Conservation (phyloP, 2,329 filamentous ascomycete genomes). For the Tolypocladium tundrense region DNA sequence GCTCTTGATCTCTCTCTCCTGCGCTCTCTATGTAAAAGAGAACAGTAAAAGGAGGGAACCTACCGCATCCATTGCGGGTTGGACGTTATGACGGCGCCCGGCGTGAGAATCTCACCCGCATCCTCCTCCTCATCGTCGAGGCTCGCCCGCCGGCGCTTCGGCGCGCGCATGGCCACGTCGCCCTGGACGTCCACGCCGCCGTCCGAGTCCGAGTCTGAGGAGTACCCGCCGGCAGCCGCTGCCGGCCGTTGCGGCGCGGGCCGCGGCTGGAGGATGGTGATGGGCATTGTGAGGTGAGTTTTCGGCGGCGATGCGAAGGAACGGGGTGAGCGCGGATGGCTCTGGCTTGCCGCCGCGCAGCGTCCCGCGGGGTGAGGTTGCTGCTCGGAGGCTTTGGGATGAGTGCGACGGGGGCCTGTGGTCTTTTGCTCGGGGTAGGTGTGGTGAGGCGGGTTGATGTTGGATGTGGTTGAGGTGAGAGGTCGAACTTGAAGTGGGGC, state of each 20-base stretch:
- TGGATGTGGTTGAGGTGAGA: slow-evolving; percentile 1
- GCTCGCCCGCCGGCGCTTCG: slow-evolving; percentile 26
- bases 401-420: background rate
- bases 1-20: background rate
- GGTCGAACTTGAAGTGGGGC: slow-evolving; percentile 18
- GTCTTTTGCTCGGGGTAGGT: background rate
- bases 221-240: slow-evolving; percentile 7
- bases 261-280: slow-evolving; percentile 35
- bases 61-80: slow-evolving; percentile 96
- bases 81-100: slow-evolving; percentile 77
- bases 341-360: background rate
- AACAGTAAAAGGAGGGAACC: slow-evolving; percentile 7
- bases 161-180: slow-evolving; percentile 33
- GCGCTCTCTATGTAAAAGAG: background rate
- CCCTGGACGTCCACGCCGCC: slow-evolving; percentile 35
- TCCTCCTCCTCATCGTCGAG: slow-evolving; percentile 11
- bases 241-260: slow-evolving; percentile 16
- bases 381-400: background rate
- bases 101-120: slow-evolving; percentile 61
- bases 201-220: slow-evolving; percentile 32
- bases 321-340: background rate
- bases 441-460: background rate
- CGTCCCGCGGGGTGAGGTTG: background rate
- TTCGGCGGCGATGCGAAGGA: background rate
- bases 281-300: slow-evolving; percentile 28